Conservation (phyloP, 2,329 filamentous ascomycete genomes). For the Ilyonectria mors-panacis region DNA sequence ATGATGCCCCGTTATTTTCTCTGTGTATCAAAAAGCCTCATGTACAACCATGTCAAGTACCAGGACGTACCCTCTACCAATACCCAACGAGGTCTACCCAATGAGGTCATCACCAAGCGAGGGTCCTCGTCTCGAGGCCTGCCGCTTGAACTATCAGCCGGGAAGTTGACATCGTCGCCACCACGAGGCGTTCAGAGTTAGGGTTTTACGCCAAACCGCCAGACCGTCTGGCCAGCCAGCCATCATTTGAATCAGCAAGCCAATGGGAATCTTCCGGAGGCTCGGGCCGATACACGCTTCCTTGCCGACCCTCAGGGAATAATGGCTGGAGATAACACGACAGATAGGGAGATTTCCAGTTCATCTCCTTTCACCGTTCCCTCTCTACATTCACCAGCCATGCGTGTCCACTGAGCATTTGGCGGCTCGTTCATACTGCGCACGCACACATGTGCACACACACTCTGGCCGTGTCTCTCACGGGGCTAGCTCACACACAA, state of each 20-base stretch:
- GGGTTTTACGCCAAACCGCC: conserved; percentile 44
- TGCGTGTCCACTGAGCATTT: conserved; percentile 14
- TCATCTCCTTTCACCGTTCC: conserved; percentile 11
- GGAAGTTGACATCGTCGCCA: conserved; percentile 22
- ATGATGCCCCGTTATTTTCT: conserved; percentile 27
- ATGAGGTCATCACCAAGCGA: neutral
- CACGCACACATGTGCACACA: neutral
- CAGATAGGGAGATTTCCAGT: conserved; percentile 4
- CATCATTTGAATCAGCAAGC: conserved; percentile 14
- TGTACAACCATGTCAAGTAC: conserved; percentile 1
- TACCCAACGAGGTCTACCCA: neutral
- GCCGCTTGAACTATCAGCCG: conserved; percentile 15
- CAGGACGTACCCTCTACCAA: conserved; percentile 5
- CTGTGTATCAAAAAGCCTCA: conserved; percentile 29
- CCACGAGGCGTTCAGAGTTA: conserved; percentile 27
- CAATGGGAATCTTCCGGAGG: conserved; percentile 38
- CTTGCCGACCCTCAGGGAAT: neutral
- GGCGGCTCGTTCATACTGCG: conserved; percentile 2
- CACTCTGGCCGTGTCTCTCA: conserved; percentile 7
- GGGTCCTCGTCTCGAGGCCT: neutral
- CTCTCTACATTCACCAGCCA: conserved; percentile 1
- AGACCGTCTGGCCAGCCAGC: conserved; percentile 20
- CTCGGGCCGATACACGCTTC: conserved; percentile 39
- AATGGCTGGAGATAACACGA: conserved; percentile 18
- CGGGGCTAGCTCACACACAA: conserved; percentile 6